These are phyloP conservation scores for Blechomonas ayalai DNA, from an alignment of 208 protist species.

Conservation along the genomic window DNA sequence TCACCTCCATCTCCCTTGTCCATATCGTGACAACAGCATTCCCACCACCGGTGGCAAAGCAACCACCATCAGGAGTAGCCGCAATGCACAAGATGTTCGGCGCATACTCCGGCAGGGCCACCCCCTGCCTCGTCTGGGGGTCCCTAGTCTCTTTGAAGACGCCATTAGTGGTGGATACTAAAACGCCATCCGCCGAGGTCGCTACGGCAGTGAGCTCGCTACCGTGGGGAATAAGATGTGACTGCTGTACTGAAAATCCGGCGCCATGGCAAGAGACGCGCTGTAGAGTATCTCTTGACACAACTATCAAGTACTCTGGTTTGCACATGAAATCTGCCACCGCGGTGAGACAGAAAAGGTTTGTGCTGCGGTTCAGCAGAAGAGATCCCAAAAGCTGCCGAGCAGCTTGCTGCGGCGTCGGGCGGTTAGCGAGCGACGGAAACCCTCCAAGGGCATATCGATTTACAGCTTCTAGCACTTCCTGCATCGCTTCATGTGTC, in stretches of 20 bases:
- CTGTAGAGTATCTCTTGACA: constrained; percentile 59
- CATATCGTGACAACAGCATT: constrained; percentile 59
- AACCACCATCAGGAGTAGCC: constrained; percentile 47
- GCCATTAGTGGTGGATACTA: constrained; percentile 21
- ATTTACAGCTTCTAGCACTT: constrained; percentile 54
- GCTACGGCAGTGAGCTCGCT: constrained; percentile 55
- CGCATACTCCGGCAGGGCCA: constrained; percentile 16
- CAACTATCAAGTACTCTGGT: constrained; percentile 41
- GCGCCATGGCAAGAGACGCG: constrained; percentile 46
- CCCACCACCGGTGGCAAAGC: constrained; percentile 50
- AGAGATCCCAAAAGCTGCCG: constrained; percentile 47
- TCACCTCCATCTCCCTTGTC: constrained; percentile 34
- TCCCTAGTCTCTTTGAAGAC: constrained; percentile 9
- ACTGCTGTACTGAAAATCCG: constrained; percentile 18
- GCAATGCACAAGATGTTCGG: constrained; percentile 62
- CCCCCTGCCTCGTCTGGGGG: constrained; percentile 7
- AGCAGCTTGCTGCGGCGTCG: constrained; percentile 22
- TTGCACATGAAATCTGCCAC: constrained; percentile 59
- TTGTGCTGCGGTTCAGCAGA: constrained; percentile 19
- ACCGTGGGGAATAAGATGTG: constrained; percentile 14
- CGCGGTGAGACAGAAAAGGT: constrained; percentile 34
- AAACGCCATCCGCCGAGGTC: constrained; percentile 13
- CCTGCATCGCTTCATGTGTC: constrained; percentile 40
- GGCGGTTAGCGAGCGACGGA: constrained; percentile 13
- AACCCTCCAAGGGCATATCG: constrained; percentile 30